Evolutionary conservation across 164 flowering plant species (phyloP).

Genomic region (Aristolochia contorta): DNA sequence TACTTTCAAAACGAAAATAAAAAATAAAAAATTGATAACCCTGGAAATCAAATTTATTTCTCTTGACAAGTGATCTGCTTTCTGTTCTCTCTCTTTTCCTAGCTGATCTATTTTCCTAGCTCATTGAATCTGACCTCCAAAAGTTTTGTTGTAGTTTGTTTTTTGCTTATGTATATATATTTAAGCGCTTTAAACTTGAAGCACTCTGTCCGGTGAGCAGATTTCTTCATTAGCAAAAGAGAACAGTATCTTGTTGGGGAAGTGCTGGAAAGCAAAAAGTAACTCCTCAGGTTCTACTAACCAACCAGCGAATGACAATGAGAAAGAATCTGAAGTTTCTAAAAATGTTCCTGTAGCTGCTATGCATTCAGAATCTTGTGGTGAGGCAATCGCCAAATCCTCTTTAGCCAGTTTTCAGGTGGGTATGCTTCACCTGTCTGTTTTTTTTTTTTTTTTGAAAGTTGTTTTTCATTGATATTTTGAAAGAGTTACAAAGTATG

Average conservation of each 20-base stretch:
- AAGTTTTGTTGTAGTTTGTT: too few species aligned
- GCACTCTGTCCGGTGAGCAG: slow-evolving; percentile 30
- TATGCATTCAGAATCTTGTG: slow-evolving; percentile 16
- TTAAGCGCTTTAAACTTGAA: neutral
- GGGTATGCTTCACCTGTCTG: neutral
- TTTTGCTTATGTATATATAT: neutral
- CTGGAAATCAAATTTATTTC: too few species aligned
- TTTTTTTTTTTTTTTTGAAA: too few species aligned
- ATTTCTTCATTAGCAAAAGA: slow-evolving; percentile 37
- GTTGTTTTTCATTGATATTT: too few species aligned
- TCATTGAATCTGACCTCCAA: too few species aligned
- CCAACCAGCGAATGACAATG: slow-evolving; percentile 10
- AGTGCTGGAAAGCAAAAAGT: slow-evolving; percentile 12
- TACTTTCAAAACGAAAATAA: too few species aligned
- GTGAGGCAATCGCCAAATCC: slow-evolving; percentile 15
- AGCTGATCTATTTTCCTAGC: too few species aligned
- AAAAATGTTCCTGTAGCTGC: slow-evolving; percentile 15
- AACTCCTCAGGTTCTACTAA: slow-evolving; percentile 3
- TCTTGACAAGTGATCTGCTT: too few species aligned
- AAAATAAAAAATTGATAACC: too few species aligned
- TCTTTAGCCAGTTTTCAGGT: slow-evolving; percentile 30
- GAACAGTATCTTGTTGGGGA: slow-evolving; percentile 29
- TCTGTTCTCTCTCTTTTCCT: too few species aligned
- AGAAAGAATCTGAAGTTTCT: slow-evolving; percentile 8
- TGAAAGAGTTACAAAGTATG: too few species aligned